phyloP scores from a whole-genome alignment of 805 yeast species.

The Metschnikowia dekortorum region DNA sequence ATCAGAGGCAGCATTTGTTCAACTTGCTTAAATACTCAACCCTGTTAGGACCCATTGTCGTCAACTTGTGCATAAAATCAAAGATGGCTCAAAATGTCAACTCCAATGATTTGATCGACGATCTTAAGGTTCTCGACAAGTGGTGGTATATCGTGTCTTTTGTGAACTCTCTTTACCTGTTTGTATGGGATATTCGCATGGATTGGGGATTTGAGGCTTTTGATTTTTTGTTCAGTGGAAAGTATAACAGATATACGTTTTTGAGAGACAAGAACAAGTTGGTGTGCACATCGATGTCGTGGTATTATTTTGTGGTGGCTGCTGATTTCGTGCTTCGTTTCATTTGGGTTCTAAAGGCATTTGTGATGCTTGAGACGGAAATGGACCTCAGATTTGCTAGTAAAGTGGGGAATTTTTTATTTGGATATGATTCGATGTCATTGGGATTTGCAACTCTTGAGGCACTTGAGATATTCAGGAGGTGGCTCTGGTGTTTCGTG shows the following conservation, averaged over 20 bases:
- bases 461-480: constrained; percentile 68
- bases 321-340: constrained; percentile 67
- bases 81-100: constrained; percentile 11
- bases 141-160: constrained; percentile 45
- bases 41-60: constrained; percentile 44
- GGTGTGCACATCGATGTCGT: constrained; percentile 22
- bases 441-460: constrained; percentile 66
- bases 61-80: constrained; percentile 21
- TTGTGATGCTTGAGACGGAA: constrained; percentile 31
- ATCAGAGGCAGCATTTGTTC: constrained; percentile 52
- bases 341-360: constrained; percentile 65
- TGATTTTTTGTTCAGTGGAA: constrained; percentile 22
- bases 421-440: constrained; percentile 38
- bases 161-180: constrained; percentile 71
- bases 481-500: constrained; percentile 87
- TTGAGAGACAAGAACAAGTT: constrained; percentile 20
- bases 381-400: constrained; percentile 13
- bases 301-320: constrained; percentile 55
- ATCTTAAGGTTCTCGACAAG: constrained; percentile 22
- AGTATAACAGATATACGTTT: constrained; percentile 6
- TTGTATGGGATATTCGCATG: constrained; percentile 82
- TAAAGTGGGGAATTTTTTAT: constrained; percentile 22
- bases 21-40: constrained; percentile 75
- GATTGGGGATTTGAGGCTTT: constrained; percentile 81
- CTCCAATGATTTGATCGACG: background rate